Evolutionary conservation across 495 filamentous ascomycete genomes (phyloP).

Genomic region (Trichoderma gamsii): DNA sequence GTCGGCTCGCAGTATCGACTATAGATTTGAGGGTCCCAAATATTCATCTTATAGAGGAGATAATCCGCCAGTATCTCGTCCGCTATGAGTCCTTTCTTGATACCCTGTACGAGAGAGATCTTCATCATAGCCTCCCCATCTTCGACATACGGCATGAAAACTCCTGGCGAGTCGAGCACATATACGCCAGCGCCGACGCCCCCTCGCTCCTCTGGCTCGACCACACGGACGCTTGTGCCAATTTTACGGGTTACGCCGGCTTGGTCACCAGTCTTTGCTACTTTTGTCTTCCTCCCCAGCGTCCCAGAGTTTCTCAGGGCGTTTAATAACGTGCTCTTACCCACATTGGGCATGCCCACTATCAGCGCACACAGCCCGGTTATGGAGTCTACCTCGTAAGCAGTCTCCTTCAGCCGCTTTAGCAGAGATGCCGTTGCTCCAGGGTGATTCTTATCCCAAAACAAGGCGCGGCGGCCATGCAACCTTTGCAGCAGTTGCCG

Average conservation of each 20-base stretch:
- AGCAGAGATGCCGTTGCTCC: constrained; percentile 20
- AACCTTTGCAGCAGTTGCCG: constrained; percentile 2
- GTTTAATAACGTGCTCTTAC: constrained; percentile 88
- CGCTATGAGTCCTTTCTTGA: constrained; percentile 80
- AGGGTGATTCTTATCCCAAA: constrained; percentile 23
- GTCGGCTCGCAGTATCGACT: constrained; percentile 62
- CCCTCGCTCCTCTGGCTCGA: constrained; percentile 21
- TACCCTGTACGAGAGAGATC: constrained; percentile 79
- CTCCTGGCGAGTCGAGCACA: constrained; percentile 59
- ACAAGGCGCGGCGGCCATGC: constrained; percentile 19
- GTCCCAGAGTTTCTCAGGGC: constrained; percentile 54
- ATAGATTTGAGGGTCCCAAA: constrained; percentile 52
- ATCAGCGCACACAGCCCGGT: constrained; percentile 71
- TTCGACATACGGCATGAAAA: constrained; percentile 87
- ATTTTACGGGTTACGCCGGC: constrained; percentile 89
- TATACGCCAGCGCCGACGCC: constrained; percentile 33
- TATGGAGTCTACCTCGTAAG: constrained; percentile 31
- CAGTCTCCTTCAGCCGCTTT: constrained; percentile 26
- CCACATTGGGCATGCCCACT: constrained; percentile 96
- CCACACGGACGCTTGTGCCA: constrained; percentile 72
- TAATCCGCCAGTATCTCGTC: constrained; percentile 78
- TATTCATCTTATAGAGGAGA: constrained; percentile 76
- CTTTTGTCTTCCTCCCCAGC: constrained; percentile 49
- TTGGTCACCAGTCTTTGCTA: constrained; percentile 72
- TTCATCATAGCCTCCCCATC: constrained; percentile 86